Evolutionary conservation across 1,284 basidiomycete genomes (phyloP), one percentile per base, ranked within the genome.

Genomic region (Stygiomarasmius scandens): DNA sequence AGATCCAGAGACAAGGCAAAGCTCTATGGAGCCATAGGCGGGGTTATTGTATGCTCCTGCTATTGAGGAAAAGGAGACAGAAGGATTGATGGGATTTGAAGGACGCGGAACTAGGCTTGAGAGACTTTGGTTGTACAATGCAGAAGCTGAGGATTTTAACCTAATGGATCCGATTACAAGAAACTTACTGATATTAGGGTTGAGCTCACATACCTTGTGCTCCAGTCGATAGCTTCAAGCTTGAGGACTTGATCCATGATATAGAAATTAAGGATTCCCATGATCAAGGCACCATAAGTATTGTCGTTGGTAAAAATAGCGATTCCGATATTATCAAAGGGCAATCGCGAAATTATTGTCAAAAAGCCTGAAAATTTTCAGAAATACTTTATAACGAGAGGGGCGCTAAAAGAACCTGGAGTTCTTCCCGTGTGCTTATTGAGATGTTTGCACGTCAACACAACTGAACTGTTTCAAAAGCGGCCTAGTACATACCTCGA

Each of bases 241-340:
- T 61, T 63, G 14, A 65, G 41, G 1, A 59, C 58, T 16, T 41
- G 55, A 19, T 67, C 65, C 3, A 61, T 22, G 10, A 67, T 20
- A 10, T 60, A 51, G 6, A 41, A 62, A 36, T 62, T 58, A n/a
- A 67, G 61, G 16, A 63, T 54, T 20, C 44, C 36, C 23, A 16
- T 54, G 24, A 56, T 46, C 20, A 20, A 9, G 11, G 16, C 12
- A 19, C 54, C 54, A 5, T 36, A 32, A 23, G 32, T 45, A 27
- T 48, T 47, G 50, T 56, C 55, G 29, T 56, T 60, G 5, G 14
- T 46, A 22, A 60, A 52, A 2, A 56, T 36, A 22, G 55, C 51
- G 25, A 69, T 56, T 14, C 67, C 67, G 11, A 69, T 12, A 25
- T 61, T 58, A 20, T 67, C 65, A 44, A 56, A 58, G 5, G 67